These are phyloP conservation scores for Acephala macrosclerotiorum DNA, from an alignment of 2,329 filamentous ascomycete species.

Conservation along the genomic window DNA sequence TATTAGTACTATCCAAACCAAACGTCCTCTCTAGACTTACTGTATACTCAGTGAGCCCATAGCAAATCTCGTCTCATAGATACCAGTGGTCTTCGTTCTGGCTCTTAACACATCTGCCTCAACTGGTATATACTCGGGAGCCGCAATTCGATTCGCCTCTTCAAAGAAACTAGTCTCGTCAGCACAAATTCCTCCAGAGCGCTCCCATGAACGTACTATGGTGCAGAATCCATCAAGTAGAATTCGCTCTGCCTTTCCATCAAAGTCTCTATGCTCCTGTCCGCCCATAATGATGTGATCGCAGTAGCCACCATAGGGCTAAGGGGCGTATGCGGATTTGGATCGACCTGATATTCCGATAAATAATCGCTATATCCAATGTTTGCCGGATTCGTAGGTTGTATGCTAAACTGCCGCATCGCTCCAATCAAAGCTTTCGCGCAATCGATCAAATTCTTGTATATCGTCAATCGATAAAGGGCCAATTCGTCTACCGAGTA, in stretches of 20 bases:
- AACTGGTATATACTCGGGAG: constrained; percentile 85
- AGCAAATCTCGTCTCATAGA: constrained; percentile 97
- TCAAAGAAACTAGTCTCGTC: constrained; percentile 82
- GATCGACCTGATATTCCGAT: constrained; percentile 86
- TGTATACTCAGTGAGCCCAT: constrained; percentile 99
- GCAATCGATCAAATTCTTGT: constrained; percentile 98
- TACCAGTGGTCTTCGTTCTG: constrained; percentile 97
- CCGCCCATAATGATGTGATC: constrained; percentile 87
- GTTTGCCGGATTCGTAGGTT: constrained; percentile 75
- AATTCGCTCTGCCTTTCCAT: constrained; percentile 98
- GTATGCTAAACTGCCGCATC: constrained; percentile 90
- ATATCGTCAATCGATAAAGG: constrained; percentile 94
- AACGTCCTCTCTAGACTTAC: constrained; percentile 61
- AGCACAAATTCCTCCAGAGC: constrained; percentile 21
- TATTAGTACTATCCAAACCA: constrained; percentile 34
- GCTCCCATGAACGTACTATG: constrained; percentile 71
- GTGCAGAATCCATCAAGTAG: constrained; percentile 98
- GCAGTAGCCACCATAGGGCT: constrained; percentile 83
- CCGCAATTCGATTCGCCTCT: constrained; percentile 84
- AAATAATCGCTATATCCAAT: constrained; percentile 80
- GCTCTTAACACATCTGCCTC: constrained; percentile 96
- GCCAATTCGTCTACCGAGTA: constrained; percentile 94
- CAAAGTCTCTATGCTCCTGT: constrained; percentile 80
- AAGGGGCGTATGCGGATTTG: constrained; percentile 86
- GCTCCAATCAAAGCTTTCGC: constrained; percentile 91